Evolutionary conservation across 2,329 filamentous ascomycete genomes (phyloP), one percentile per base, ranked within the genome.

Genomic region (Pseudogymnoascus verrucosus): DNA sequence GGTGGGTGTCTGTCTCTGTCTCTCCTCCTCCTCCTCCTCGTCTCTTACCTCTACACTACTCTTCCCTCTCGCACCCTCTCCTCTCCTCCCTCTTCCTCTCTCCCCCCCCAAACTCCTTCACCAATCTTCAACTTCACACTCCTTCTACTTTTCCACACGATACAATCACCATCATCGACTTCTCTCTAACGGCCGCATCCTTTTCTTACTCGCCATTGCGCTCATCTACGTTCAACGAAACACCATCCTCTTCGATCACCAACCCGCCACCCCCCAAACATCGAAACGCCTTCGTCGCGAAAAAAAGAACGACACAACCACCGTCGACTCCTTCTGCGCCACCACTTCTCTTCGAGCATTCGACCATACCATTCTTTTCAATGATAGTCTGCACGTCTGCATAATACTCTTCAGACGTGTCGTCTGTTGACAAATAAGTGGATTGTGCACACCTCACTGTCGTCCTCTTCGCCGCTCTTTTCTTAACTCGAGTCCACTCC

Each of bases 141-240:
- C 44, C 44, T 51, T 51, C 44, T n/a, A 51, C 23, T 5, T 23
- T 28, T 23, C 5, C 1, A 28, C 44, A 51, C 44, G 23, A 23
- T 51, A 16, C 51, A 26, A 37, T 57, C 62, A 63, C 62, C 51
- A 19, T 66, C 62, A 61, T 65, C 59, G 60, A 67, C 67, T 40
- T 61, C 60, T 31, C 39, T 26, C 10, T 54, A 60, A 5, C 47
- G 47, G 61, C 28, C 40, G 61, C 16, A 10, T 64, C 60, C 60
- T 59, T 61, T 67, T 62, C 63, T 62, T 60, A 28, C 61, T 64
- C 62, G 21, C 57, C 57, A 39, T 60, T 39, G 57, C 57, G 57
- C 57, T 34, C 57, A 60, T 39, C 16, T 4, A 34, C 31, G 11
- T 36, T 19, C 14, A 39, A 34, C 26, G 28, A 60, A 60, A 60